These are phyloP conservation scores for Schizophyllum amplum DNA, from an alignment of 1,284 basidiomycete species.

Conservation along the genomic window DNA sequence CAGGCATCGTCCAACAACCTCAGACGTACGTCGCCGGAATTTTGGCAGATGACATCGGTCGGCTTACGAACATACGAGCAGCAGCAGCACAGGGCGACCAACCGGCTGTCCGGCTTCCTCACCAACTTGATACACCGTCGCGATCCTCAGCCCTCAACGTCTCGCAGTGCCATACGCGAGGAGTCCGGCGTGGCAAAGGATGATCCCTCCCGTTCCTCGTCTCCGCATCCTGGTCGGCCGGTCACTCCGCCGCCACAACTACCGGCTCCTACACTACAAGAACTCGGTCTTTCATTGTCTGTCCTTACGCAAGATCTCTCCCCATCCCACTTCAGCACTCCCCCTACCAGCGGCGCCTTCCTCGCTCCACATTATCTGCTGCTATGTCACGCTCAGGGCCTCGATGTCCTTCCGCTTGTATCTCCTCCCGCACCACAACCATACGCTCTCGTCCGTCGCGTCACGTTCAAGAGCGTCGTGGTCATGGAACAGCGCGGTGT, in stretches of 20 bases:
- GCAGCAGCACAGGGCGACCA: conserved; percentile 45
- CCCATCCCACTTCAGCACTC: conserved; percentile 67
- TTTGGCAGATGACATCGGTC: conserved; percentile 4
- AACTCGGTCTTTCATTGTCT: conserved; percentile 65
- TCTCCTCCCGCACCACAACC: conserved; percentile 67
- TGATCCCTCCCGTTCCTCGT: conserved; percentile 37
- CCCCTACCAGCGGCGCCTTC: conserved; percentile 70
- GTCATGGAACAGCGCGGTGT: conserved; percentile 84
- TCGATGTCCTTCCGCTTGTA: conserved; percentile 68
- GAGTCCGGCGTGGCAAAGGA: conserved; percentile 22
- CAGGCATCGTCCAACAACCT: conserved; percentile 36
- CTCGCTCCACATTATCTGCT: conserved; percentile 73
- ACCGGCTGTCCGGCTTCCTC: conserved; percentile 73
- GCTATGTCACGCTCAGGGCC: conserved; percentile 72
- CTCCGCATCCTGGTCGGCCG: conserved; percentile 42
- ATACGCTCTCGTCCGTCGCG: conserved; percentile 70
- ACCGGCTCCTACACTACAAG: conserved; percentile 60
- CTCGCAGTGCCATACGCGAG: conserved; percentile 23
- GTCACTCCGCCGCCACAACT: conserved; percentile 62
- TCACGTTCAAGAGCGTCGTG: conserved; percentile 75
- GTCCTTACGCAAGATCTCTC: conserved; percentile 58
- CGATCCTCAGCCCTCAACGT: conserved; percentile 31
- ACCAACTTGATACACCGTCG: conserved; percentile 70
- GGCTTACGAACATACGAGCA: conserved; percentile 9
- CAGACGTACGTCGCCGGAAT: conserved; percentile 24